Evolutionary conservation across 257 asterid species (phyloP).

Genomic region (Ligustrum vulgare): DNA sequence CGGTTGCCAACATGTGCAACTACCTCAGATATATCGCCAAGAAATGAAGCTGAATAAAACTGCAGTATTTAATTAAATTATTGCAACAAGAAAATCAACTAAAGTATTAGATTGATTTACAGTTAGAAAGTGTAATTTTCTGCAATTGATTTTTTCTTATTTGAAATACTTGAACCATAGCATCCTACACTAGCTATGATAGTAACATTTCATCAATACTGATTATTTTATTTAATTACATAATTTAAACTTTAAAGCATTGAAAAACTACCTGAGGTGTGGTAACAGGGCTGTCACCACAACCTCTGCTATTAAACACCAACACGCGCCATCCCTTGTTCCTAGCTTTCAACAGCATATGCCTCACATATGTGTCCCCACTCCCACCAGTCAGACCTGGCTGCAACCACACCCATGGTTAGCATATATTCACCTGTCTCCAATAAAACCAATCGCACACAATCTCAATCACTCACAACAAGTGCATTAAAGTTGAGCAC

Average conservation of each 20-base stretch:
- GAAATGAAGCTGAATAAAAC: conserved; percentile 98
- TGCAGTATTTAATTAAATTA: conserved; percentile 34
- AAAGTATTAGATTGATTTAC: background rate
- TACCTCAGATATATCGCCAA: conserved; percentile 84
- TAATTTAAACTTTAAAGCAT: background rate
- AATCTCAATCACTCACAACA: background rate
- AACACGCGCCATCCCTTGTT: conserved; percentile 79
- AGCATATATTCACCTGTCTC: conserved; percentile 6
- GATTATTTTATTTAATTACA: background rate
- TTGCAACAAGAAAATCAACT: background rate
- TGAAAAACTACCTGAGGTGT: conserved; percentile 71
- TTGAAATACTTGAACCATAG: background rate
- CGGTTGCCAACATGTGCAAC: conserved; percentile 64
- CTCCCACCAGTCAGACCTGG: conserved; percentile 99
- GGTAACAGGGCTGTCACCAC: conserved; percentile 89
- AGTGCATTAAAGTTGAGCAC: background rate
- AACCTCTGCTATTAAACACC: conserved; percentile 92
- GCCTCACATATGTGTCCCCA: conserved; percentile 77
- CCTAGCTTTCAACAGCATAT: conserved; percentile 83
- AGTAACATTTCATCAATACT: background rate
- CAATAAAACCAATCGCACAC: background rate
- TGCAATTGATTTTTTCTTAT: background rate
- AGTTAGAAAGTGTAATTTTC: background rate
- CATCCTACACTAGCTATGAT: background rate
- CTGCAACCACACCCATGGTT: conserved; percentile 49